Conservation (phyloP, 2,329 filamentous ascomycete genomes). For the Aspergillus intermedius region DNA sequence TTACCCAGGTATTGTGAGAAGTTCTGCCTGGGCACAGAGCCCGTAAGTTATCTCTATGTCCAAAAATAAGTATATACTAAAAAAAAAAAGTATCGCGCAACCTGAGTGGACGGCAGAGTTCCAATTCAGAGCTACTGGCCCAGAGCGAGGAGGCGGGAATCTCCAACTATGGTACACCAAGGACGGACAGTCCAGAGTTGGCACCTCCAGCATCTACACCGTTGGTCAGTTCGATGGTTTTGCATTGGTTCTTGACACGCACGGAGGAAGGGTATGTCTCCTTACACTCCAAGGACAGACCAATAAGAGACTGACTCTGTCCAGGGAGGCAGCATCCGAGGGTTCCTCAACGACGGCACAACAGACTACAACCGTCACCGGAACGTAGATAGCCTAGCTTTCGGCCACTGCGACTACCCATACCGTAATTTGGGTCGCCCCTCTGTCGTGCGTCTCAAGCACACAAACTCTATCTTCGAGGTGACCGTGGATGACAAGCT, state of each 20-base stretch:
- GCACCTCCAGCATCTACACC: constrained; percentile 74
- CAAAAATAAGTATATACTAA: constrained; percentile 7
- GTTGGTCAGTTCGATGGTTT: constrained; percentile 83
- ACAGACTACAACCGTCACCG: constrained; percentile 70
- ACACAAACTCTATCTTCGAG: constrained; percentile 57
- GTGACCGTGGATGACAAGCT: constrained; percentile 72
- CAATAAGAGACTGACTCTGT: constrained; percentile 4
- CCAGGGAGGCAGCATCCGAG: constrained; percentile 71
- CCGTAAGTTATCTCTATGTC: constrained; percentile 27
- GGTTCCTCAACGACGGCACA: constrained; percentile 87
- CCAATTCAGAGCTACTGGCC: constrained; percentile 79
- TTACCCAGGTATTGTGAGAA: constrained; percentile 75
- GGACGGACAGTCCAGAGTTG: constrained; percentile 59
- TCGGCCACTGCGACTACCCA: constrained; percentile 82
- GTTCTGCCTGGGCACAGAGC: constrained; percentile 71
- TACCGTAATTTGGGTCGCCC: constrained; percentile 89
- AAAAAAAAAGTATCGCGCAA: constrained; percentile 36
- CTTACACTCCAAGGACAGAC: neutral
- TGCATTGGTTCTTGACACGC: constrained; percentile 75
- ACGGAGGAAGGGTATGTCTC: constrained; percentile 56
- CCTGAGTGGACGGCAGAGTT: constrained; percentile 76
- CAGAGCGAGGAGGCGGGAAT: constrained; percentile 79
- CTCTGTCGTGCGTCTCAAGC: constrained; percentile 70
- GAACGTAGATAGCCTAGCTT: constrained; percentile 76
- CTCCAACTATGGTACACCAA: constrained; percentile 87